phyloP scores from a whole-genome alignment of 169 alveolate genomes.

The Plasmodium vinckei region DNA sequence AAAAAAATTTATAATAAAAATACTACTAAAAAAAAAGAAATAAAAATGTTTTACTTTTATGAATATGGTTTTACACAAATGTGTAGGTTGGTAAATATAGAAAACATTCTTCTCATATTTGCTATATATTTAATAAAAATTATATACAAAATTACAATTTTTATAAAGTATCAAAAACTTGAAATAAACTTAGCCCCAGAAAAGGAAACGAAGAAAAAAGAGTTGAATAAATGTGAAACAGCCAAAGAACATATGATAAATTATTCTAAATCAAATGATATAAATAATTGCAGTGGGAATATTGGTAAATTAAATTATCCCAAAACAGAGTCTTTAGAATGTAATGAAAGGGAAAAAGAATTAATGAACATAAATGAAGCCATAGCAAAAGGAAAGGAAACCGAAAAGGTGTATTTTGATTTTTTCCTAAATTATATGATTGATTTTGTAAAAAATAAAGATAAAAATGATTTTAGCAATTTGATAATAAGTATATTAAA shows the following conservation, averaged over 20 bases:
- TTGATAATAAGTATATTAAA: slow-evolving; percentile 23
- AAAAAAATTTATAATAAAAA: slow-evolving; percentile 7
- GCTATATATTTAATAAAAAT: slow-evolving; percentile 28
- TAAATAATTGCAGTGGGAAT: too few species aligned
- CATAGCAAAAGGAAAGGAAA: slow-evolving; percentile 8
- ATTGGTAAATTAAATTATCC: too few species aligned
- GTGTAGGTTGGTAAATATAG: slow-evolving; percentile 57
- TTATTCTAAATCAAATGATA: too few species aligned
- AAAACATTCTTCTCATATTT: slow-evolving; percentile 37
- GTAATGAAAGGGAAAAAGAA: background rate
- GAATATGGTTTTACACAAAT: slow-evolving; percentile 77
- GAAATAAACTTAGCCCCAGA: background rate
- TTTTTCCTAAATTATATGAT: slow-evolving; percentile 26
- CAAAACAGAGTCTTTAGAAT: background rate
- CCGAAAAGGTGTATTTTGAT: slow-evolving; percentile 27
- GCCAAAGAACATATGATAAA: too few species aligned
- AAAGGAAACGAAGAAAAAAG: slow-evolving; percentile 5
- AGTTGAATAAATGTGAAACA: background rate
- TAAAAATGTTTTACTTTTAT: slow-evolving; percentile 27
- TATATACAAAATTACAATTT: slow-evolving; percentile 22
- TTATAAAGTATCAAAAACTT: background rate
- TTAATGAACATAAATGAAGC: slow-evolving; percentile 24
- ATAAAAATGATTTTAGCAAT: slow-evolving; percentile 27
- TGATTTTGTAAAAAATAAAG: slow-evolving; percentile 48
- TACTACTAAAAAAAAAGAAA: slow-evolving; percentile 9